These are phyloP conservation scores for Tuber magnatum DNA, from an alignment of 495 filamentous ascomycete species.

Conservation along the genomic window DNA sequence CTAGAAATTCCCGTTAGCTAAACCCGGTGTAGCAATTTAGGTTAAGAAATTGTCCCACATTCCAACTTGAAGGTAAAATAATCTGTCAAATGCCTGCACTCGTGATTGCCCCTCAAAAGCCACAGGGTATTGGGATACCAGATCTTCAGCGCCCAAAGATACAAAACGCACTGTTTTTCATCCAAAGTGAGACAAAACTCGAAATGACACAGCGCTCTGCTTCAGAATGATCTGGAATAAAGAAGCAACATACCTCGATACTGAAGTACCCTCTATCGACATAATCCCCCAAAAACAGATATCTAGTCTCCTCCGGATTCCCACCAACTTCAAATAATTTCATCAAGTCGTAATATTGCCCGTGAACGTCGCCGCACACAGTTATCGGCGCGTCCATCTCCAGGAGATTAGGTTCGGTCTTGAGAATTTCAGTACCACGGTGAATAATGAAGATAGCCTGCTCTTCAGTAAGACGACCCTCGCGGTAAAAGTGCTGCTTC, in stretches of 20 bases:
- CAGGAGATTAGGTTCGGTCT: constrained; percentile 83
- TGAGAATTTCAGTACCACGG: constrained; percentile 72
- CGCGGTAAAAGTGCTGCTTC: constrained; percentile 96
- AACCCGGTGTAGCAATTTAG: not conserved
- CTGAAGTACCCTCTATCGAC: constrained; percentile 98
- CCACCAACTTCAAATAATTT: constrained; percentile 98
- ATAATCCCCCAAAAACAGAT: constrained; percentile 95
- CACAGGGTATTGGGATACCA: constrained; percentile 97
- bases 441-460: constrained; percentile 94
- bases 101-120: constrained; percentile 94
- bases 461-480: constrained; percentile 92
- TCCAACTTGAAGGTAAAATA: constrained; percentile 99
- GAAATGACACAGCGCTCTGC: not conserved
- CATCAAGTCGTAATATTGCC: constrained; percentile 98
- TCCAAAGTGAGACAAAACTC: not conserved
- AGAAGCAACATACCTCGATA: constrained; percentile 62
- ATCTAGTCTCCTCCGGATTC: constrained; percentile 89
- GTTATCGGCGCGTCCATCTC: constrained; percentile 99
- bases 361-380: constrained; percentile 97
- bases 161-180: constrained; percentile 69
- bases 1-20: constrained; percentile 21
- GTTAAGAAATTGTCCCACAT: constrained; percentile 46
- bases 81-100: constrained; percentile 96
- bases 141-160: constrained; percentile 96
- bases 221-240: not conserved